These are phyloP conservation scores for Xylaria castorea DNA, from an alignment of 495 filamentous ascomycete species.

Conservation along the genomic window DNA sequence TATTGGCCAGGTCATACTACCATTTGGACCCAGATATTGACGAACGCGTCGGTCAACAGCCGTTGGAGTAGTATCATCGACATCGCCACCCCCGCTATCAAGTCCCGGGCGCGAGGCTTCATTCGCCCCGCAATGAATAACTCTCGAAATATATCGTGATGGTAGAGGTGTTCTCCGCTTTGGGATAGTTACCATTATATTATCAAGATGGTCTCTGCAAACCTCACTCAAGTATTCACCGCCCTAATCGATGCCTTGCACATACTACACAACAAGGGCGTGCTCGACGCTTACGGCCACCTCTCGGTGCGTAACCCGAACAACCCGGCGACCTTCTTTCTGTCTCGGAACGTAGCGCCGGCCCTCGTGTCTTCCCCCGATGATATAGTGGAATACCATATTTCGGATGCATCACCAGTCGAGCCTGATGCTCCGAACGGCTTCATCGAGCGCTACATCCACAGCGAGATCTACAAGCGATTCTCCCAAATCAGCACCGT, in stretches of 20 bases:
- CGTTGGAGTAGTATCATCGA: background rate
- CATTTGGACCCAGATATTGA: no score
- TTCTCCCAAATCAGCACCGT: conserved; percentile 51
- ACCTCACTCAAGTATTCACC: background rate
- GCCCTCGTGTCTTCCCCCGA: conserved; percentile 47
- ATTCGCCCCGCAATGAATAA: background rate
- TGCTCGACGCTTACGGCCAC: conserved; percentile 63
- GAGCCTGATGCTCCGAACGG: conserved; percentile 40
- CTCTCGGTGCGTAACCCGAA: conserved; percentile 56
- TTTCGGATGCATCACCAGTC: conserved; percentile 49
- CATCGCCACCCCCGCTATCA: background rate
- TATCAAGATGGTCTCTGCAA: background rate
- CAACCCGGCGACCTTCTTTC: conserved; percentile 50
- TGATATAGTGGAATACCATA: conserved; percentile 55
- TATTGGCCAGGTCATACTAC: background rate
- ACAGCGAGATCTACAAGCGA: conserved; percentile 58
- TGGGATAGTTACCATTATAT: background rate
- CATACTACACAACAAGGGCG: conserved; percentile 46
- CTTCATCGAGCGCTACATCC: conserved; percentile 58
- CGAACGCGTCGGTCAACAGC: no score
- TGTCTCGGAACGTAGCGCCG: conserved; percentile 54
- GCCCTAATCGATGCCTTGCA: conserved; percentile 38
- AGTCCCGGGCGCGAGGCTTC: background rate
- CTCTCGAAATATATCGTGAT: background rate
- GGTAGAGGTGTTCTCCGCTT: background rate